A percentile compares a stretch with the other conserved stretches of the same genome.
Conservation (phyloP, 352 stramenopile genomes). For the Phytophthora citrophthora region DNA sequence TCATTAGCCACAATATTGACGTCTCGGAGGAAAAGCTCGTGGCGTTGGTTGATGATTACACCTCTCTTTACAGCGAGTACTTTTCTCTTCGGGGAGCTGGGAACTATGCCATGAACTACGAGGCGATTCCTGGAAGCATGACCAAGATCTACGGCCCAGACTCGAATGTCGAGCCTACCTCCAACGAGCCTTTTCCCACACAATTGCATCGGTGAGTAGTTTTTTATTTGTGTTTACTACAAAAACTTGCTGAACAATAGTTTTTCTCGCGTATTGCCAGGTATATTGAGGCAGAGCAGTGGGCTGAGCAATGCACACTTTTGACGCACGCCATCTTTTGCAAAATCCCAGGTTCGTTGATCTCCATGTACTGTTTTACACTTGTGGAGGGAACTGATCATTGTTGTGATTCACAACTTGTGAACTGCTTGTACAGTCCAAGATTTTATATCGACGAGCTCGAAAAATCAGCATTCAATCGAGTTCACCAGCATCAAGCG, state of each 20-base stretch:
- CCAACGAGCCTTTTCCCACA: slow-evolving; percentile 25
- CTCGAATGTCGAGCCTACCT: slow-evolving; percentile 3
- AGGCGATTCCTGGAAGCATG: slow-evolving; percentile 39
- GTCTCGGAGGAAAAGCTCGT: slow-evolving; percentile 38
- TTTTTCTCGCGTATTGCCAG: slow-evolving; percentile 28
- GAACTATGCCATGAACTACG: slow-evolving; percentile 34
- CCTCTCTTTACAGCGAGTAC: slow-evolving; percentile 53
- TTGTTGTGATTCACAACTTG: too few species aligned
- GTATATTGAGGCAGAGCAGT: slow-evolving; percentile 63
- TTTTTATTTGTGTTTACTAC: not conserved
- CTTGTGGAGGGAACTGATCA: slow-evolving; percentile 1
- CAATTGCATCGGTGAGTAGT: slow-evolving; percentile 41
- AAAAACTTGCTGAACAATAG: slow-evolving; percentile 2
- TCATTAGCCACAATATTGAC: slow-evolving; percentile 49
- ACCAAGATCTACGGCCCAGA: slow-evolving; percentile 30
- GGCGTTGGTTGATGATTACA: slow-evolving; percentile 58
- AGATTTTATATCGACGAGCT: slow-evolving; percentile 67
- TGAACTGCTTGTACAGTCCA: slow-evolving; percentile 45
- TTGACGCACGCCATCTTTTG: slow-evolving; percentile 83
- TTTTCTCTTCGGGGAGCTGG: slow-evolving; percentile 52
- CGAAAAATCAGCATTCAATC: slow-evolving; percentile 56
- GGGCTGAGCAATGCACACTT: slow-evolving; percentile 79
- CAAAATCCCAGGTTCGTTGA: slow-evolving; percentile 68
- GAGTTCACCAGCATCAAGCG: slow-evolving; percentile 74
- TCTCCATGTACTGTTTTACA: not conserved